Conservation (phyloP, 106 monocot species). For the Dendrobium chrysotoxum region DNA sequence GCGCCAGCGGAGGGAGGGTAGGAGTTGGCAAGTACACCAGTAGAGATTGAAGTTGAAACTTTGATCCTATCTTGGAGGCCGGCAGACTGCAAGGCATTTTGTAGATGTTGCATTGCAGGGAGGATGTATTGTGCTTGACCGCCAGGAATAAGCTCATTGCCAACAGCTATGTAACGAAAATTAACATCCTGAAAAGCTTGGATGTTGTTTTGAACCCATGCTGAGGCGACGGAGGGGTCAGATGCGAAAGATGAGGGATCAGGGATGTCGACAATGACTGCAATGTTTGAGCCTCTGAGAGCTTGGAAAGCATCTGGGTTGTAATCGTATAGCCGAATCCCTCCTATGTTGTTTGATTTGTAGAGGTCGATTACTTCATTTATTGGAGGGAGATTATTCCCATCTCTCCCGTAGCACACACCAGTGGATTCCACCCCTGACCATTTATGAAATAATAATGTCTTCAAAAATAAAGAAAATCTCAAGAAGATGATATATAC, state of each 20-base stretch:
- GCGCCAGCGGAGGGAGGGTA: constrained; percentile 10
- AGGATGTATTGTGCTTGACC: neutral
- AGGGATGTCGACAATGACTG: constrained; percentile 25
- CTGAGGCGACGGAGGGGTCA: constrained; percentile 9
- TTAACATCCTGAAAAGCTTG: neutral
- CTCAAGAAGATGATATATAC: no score
- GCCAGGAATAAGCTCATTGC: constrained; percentile 9
- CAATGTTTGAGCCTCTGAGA: constrained; percentile 36
- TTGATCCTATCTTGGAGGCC: neutral
- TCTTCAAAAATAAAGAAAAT: no score
- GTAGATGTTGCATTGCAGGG: constrained; percentile 11
- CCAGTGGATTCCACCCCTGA: constrained; percentile 17
- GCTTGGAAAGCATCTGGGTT: constrained; percentile 17
- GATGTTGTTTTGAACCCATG: constrained; percentile 37
- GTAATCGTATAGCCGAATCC: constrained; percentile 39
- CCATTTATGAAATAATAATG: no score
- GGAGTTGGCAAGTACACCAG: constrained; percentile 4
- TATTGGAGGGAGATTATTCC: constrained; percentile 42
- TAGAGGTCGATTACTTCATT: constrained; percentile 27
- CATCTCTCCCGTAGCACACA: constrained; percentile 42
- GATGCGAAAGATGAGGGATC: constrained; percentile 19
- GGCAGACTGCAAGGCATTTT: constrained; percentile 1
- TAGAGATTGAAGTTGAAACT: constrained; percentile 7
- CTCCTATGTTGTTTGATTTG: constrained; percentile 26
- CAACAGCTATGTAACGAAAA: constrained; percentile 10